Base-by-base conservation (phyloP, 208 protist species). In the Endotrypanum monterogeii region DNA sequence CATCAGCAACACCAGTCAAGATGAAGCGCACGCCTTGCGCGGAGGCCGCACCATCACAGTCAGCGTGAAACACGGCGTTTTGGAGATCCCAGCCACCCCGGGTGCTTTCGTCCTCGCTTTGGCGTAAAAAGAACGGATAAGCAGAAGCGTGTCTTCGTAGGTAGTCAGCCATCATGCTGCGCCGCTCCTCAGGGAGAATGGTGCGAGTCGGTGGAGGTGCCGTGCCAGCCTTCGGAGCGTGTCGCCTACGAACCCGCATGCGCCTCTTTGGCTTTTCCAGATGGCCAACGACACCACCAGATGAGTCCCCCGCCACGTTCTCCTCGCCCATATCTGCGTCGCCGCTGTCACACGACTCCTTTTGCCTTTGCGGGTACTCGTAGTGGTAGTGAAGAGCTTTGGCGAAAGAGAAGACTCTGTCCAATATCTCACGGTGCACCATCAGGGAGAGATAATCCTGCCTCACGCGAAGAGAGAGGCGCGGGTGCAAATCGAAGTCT, bases 321-420 rank as follows among this genome's bases (percentile, higher is more conserved):
- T 44, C 58, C 58, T 46, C 16, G 25, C 25, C 58, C 35, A 46
- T 30, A 28, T 58, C 55, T 18, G n/a, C 55, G 55, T 35, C 55
- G 20, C 58, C 58, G 18, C 58, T 39, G 37, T 65, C 37, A 23
- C 58, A 6, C 12, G 44, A 25, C 16, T 54, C 62, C 16, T 25
- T n/a, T 16, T 12, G 44, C 25, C 62, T 23, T 52, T 35, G 62
- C 62, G 52, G 35, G 41, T 39, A 54, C 62, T 54, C 52, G 54
- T 87, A 79, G 32, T 84, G 77, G 48, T 60, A 32, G 56, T 67
- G 75, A n/a, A 90, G 61, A 1, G 80, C 84, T 55, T 89, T 88
- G 41, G 87, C 87, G 55, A 84, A 91, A 67, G 79, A 83, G 67
- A 91, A 79, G 11, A 88, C 73, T 50, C 57, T 73, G 4, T 89